Conservation (phyloP, 208 protist species). For the Borovskyia barvae region DNA sequence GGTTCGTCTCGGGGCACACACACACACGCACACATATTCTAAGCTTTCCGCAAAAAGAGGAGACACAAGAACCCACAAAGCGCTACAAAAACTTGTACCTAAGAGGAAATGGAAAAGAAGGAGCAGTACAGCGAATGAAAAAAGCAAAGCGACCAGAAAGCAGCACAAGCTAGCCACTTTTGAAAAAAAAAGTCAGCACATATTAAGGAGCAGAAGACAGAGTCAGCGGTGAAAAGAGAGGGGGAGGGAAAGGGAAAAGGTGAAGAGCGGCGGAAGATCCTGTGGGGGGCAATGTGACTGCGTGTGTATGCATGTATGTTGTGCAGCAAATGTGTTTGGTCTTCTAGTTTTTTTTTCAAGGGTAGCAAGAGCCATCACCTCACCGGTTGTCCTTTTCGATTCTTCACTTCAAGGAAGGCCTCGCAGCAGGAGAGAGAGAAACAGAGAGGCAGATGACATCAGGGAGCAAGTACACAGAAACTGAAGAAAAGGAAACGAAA, state of each 20-base stretch:
- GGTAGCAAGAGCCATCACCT: background rate
- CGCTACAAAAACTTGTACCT: background rate
- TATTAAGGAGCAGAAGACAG: background rate
- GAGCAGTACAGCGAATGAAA: background rate
- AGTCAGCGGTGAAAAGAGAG: background rate
- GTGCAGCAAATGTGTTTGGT: background rate
- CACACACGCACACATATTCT: background rate
- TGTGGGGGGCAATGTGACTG: background rate
- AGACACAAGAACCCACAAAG: no score
- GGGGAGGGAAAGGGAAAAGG: background rate
- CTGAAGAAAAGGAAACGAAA: background rate
- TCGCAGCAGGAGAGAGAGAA: background rate
- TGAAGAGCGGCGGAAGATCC: background rate
- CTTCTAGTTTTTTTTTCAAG: background rate
- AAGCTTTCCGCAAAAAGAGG: background rate
- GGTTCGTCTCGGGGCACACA: background rate
- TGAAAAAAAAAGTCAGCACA: no score
- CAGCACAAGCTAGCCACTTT: no score
- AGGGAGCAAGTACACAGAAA: background rate
- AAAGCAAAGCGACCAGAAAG: background rate
- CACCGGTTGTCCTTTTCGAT: background rate
- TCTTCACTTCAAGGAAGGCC: background rate
- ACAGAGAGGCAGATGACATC: background rate
- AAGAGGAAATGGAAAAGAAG: background rate
- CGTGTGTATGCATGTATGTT: background rate